Percentiles rank a stretch among this genome's conserved stretches.
These are phyloP conservation scores for Xylaria sp. DNA, from an alignment of 2,329 filamentous ascomycete species.

Conservation along the genomic window DNA sequence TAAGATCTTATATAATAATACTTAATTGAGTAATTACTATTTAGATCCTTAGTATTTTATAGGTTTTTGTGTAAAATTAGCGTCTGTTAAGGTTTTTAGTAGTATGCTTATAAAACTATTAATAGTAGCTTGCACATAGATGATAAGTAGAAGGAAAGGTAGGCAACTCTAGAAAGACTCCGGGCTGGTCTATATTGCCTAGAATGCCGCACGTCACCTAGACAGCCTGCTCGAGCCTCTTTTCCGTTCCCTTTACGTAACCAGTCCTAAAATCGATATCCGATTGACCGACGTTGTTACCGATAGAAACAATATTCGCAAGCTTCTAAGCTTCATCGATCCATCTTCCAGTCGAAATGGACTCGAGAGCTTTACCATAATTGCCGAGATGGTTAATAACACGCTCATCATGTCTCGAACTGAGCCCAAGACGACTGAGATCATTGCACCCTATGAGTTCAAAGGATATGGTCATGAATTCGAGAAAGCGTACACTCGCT, in stretches of 20 bases:
- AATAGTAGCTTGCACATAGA: conserved; percentile 10
- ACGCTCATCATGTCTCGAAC: conserved; percentile 48
- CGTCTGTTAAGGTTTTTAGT: conserved; percentile 2
- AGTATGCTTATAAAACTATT: background rate
- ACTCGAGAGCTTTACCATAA: conserved; percentile 48
- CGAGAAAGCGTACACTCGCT: conserved; percentile 50
- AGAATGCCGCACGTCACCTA: conserved; percentile 53
- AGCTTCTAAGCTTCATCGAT: conserved; percentile 52
- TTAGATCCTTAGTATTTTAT: too few relatives aligned
- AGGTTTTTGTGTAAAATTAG: background rate
- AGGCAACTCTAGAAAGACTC: conserved; percentile 45
- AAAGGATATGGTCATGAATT: conserved; percentile 52
- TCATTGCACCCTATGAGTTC: conserved; percentile 45
- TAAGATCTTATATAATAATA: too few relatives aligned
- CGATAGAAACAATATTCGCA: conserved; percentile 55
- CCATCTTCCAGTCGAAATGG: conserved; percentile 32
- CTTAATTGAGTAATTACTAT: too few relatives aligned
- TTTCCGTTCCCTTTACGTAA: conserved; percentile 50
- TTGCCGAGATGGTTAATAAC: conserved; percentile 45
- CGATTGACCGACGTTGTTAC: conserved; percentile 48
- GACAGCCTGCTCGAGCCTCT: conserved; percentile 52
- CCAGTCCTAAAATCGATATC: conserved; percentile 48
- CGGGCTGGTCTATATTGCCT: conserved; percentile 49
- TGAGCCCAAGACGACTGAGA: conserved; percentile 38
- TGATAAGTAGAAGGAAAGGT: conserved; percentile 11